Evolutionary conservation across 1,284 basidiomycete species (phyloP), one percentile per base, ranked within the genome.

Genomic region (Ustilago xerochloae): DNA sequence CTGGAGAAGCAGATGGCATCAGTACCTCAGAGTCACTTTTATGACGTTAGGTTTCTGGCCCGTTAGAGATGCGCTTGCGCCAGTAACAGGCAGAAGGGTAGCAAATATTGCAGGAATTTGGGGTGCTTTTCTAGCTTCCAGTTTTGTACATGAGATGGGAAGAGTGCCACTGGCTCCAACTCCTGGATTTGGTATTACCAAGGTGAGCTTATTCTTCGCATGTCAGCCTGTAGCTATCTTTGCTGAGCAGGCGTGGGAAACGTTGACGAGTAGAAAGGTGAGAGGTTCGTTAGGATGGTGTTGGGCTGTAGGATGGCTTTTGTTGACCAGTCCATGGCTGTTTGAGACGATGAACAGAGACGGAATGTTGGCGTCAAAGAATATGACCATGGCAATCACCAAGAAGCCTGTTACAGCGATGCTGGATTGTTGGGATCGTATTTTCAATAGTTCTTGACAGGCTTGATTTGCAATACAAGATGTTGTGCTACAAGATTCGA

Each of bases 1-100:
- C 16, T 77, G 74, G 74, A 29, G 47, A 6, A 35, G 54, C n/a
- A 54, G 70, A 2, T 77, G 74, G 70, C 74, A 77, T 26, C 65
- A 72, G 35, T 46, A 51, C 18, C 63, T 77, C 12, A 59, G 72
- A 6, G 10, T 36, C n/a, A 49, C 58, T 3, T 75, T 75, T 16
- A 53, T 70, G 45, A 61, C 56, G 6, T 38, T 56, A 0, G 72
- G 55, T 2, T 70, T 60, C 54, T 56, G 53, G 51, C 72, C 72
- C 0, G 49, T 70, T 13, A 36, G 52, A 0, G 29, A 16, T 29
- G 20, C 52, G 0, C 29, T 66, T 3, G 20, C 16, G 13, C 50
- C 49, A 6, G n/a, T 63, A 5, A 36, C 57, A 2, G 60, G 67
- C 13, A 32, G 47, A 29, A 30, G 38, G 0, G 18, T 51, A 3